phyloP scores from a whole-genome alignment of 805 yeast species.

The Novakomyces olei region DNA sequence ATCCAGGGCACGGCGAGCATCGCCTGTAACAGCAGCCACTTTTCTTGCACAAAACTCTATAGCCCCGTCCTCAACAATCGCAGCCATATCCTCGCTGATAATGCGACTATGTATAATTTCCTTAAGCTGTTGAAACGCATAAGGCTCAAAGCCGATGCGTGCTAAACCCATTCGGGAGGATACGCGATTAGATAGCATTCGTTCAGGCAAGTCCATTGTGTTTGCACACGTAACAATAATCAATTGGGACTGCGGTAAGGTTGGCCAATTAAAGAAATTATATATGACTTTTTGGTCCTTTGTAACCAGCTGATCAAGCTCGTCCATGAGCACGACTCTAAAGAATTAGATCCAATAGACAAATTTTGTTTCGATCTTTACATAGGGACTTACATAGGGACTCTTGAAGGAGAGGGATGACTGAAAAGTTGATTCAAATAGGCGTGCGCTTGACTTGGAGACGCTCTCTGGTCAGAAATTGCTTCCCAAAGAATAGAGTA shows the following conservation, averaged over 20 bases:
- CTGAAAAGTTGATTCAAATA: slow-evolving; percentile 51
- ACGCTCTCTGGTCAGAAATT: slow-evolving; percentile 32
- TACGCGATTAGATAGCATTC: slow-evolving; percentile 65
- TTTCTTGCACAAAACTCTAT: slow-evolving; percentile 80
- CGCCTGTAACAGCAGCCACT: slow-evolving; percentile 92
- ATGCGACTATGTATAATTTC: slow-evolving; percentile 53
- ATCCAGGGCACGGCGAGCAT: slow-evolving; percentile 78
- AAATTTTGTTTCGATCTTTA: too few relatives aligned
- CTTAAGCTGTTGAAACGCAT: slow-evolving; percentile 55
- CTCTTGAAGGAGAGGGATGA: slow-evolving; percentile 10
- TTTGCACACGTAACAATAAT: slow-evolving; percentile 87
- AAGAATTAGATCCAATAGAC: too few relatives aligned
- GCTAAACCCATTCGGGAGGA: slow-evolving; percentile 78
- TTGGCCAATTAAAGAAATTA: slow-evolving; percentile 95
- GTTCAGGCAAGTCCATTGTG: slow-evolving; percentile 91
- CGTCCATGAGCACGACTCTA: slow-evolving; percentile 66
- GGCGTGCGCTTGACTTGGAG: slow-evolving; percentile 41
- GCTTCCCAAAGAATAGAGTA: slow-evolving; percentile 69
- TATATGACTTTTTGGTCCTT: slow-evolving; percentile 71
- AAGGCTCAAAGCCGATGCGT: slow-evolving; percentile 74
- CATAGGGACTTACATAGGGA: slow-evolving; percentile 4
- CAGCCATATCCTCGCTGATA: too few relatives aligned
- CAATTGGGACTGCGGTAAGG: slow-evolving; percentile 52
- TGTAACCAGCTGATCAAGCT: slow-evolving; percentile 75
- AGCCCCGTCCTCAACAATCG: slow-evolving; percentile 39